Base-by-base conservation (phyloP, 371 early-diverging fungal species). In the Smittium mucronatum region DNA sequence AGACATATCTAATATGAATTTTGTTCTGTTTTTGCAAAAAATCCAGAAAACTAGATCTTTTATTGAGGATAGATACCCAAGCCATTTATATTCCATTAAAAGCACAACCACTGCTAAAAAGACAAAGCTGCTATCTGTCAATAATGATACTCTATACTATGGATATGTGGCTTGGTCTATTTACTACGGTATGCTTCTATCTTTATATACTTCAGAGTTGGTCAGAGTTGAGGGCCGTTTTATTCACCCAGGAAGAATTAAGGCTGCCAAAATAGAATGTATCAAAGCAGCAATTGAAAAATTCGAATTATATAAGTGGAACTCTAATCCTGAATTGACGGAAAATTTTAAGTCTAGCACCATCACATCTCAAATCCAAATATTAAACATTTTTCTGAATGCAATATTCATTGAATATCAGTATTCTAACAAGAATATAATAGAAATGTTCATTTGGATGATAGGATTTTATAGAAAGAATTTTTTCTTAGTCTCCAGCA, bases 181-280 rank as follows among this genome's bases (percentile, higher is more conserved):
- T 59, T 59, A 59, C 26, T 59, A 59, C 28, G 2, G n/a, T 26
- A 59, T 59, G 59, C 15, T 28, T 21, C 11, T 59, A 21, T 28
- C 5, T 26, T 16, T 59, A 28, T 59, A 59, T 59, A 15, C 15
- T 5, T 59, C 59, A 21, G 59, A 59, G 26, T 26, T 59, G 28
- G 59, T 59, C 5, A 59, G 59, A 59, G 8, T n/a, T 2, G 59
- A 59, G 15, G 15, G n/a, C 5, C 11, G n/a, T 16, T n/a, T n/a
- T 5, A 59, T 59, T 59, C 59, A n/a, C 26, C 59, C 59, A 21
- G 59, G 26, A 59, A 59, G 59, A 26, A 59, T 59, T n/a, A 59
- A 59, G 26, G 26, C 59, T n/a, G 59, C 59, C 11, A 59, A 59
- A 28, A n/a, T 28, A 5, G 26, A 59, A 59, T 59, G 59, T 26